Evolutionary conservation across 176 grass and related monocot species (phyloP).

Genomic region (Ampelocalamus luodianensis): DNA sequence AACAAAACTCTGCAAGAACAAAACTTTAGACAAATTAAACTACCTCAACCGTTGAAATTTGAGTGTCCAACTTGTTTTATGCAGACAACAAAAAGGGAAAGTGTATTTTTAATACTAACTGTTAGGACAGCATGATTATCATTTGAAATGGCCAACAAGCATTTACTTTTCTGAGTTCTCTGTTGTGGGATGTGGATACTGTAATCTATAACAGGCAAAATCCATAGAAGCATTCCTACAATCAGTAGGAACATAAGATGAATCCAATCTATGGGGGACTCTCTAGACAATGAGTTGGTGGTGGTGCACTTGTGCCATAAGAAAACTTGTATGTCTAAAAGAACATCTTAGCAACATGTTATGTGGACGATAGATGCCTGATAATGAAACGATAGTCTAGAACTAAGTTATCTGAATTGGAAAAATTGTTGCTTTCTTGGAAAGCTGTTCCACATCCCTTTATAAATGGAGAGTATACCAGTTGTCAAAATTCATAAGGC

Average conservation of each 20-base stretch:
- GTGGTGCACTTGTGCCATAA: not conserved
- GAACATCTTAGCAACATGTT: not conserved
- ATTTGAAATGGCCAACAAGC: conserved; percentile 10
- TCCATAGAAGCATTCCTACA: not conserved
- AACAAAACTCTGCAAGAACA: not conserved
- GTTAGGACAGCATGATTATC: not conserved
- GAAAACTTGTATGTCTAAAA: conserved; percentile 13
- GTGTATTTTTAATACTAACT: not conserved
- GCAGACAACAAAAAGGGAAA: conserved; percentile 5
- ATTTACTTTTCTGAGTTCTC: conserved; percentile 16
- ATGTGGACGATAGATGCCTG: not conserved
- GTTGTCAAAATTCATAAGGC: not conserved
- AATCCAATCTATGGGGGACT: not conserved
- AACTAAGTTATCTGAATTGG: not conserved
- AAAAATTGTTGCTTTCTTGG: conserved; percentile 24
- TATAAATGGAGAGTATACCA: conserved; percentile 16
- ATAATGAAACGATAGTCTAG: not conserved
- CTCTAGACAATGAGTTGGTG: not conserved
- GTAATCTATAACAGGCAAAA: conserved; percentile 10
- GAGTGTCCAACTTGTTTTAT: not conserved
- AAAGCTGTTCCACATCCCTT: not conserved
- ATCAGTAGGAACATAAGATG: not conserved
- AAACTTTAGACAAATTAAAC: not conserved
- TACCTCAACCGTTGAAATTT: not conserved
- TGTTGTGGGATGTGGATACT: not conserved